phyloP scores from a whole-genome alignment of 495 filamentous ascomycete species.

The Podospora tetraspora region DNA sequence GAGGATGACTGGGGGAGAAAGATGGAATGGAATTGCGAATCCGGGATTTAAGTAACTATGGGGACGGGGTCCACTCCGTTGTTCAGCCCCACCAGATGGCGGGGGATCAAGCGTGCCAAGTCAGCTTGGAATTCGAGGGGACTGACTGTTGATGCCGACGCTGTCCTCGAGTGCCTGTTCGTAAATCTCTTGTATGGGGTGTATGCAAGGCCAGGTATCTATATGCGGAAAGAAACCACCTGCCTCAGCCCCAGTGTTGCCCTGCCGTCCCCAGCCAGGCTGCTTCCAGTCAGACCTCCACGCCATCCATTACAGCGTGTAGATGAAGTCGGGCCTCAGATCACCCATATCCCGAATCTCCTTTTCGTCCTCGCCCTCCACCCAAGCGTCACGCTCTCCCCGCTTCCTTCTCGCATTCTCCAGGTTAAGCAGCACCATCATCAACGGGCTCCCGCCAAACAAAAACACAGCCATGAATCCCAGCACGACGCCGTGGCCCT shows the following conservation, averaged over 20 bases:
- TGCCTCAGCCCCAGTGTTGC: too few species aligned
- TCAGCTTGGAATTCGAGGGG: too few species aligned
- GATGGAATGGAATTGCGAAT: too few species aligned
- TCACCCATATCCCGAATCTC: background rate
- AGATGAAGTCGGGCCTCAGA: constrained; percentile 6
- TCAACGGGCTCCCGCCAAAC: constrained; percentile 48
- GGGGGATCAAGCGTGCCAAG: too few species aligned
- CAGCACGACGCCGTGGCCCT: constrained; percentile 38
- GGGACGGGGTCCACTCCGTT: too few species aligned
- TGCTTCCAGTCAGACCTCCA: background rate
- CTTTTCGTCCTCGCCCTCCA: constrained; percentile 8
- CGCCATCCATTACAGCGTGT: background rate
- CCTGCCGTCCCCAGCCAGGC: too few species aligned
- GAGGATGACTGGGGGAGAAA: too few species aligned
- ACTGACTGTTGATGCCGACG: too few species aligned
- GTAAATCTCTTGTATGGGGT: background rate
- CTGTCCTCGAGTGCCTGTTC: too few species aligned
- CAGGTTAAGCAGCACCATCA: constrained; percentile 34
- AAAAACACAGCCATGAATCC: constrained; percentile 39
- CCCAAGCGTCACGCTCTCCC: constrained; percentile 4
- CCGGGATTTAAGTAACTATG: too few species aligned
- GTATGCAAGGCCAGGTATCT: background rate
- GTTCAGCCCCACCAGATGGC: too few species aligned
- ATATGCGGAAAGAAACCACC: background rate
- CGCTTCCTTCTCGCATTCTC: background rate